These are phyloP conservation scores for Linnemannia elongata DNA, from an alignment of 192 early-diverging fungal species.

Conservation along the genomic window DNA sequence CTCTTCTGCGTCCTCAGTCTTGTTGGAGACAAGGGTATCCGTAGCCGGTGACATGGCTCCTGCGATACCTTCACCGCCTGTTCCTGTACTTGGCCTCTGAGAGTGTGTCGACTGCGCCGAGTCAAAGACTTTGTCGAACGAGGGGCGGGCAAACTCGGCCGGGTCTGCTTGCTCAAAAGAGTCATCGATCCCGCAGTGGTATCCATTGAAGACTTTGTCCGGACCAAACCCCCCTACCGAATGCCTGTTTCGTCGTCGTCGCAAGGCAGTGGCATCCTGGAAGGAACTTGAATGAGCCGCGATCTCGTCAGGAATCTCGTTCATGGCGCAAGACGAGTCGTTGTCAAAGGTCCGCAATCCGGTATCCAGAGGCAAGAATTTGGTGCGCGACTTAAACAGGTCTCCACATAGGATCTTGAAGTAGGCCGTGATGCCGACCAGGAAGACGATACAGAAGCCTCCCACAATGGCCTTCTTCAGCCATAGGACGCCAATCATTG, in stretches of 20 bases:
- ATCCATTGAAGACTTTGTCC: background rate
- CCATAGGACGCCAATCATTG: slow-evolving; percentile 68
- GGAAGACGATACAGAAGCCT: slow-evolving; percentile 58
- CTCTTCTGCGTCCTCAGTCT: background rate
- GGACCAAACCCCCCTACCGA: background rate
- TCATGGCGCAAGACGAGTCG: slow-evolving; percentile 29
- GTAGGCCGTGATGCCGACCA: slow-evolving; percentile 63
- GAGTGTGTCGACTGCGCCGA: background rate
- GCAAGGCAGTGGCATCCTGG: background rate
- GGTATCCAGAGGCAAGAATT: slow-evolving; percentile 59
- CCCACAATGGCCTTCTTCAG: slow-evolving; percentile 58
- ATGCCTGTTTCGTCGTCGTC: background rate
- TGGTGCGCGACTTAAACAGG: slow-evolving; percentile 61
- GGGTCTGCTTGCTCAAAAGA: background rate
- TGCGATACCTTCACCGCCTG: background rate
- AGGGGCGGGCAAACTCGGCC: background rate
- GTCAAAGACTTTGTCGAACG: background rate
- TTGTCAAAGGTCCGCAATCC: slow-evolving; percentile 47
- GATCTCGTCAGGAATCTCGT: slow-evolving; percentile 22
- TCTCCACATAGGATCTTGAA: slow-evolving; percentile 61
- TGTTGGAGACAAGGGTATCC: background rate
- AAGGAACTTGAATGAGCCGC: slow-evolving; percentile 16
- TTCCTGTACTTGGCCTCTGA: background rate
- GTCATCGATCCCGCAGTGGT: background rate
- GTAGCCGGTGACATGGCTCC: slow-evolving; percentile 4